phyloP scores from a whole-genome alignment of 352 stramenopile genomes.

The Globisporangium cederbergense region DNA sequence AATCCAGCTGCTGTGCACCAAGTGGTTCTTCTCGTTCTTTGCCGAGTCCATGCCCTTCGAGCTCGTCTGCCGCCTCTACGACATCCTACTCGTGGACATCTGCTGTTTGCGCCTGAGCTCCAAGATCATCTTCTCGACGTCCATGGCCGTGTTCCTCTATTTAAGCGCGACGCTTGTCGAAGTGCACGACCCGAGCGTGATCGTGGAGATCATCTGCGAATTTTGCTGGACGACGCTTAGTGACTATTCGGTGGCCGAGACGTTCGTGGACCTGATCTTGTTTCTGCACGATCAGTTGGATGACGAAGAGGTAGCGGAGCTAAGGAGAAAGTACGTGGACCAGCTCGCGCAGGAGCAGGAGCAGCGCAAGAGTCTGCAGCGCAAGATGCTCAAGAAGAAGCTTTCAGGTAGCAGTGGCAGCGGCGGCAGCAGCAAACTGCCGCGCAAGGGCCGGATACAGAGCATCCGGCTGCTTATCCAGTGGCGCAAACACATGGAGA shows the following conservation, averaged over 20 bases:
- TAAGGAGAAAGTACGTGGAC: constrained; percentile 50
- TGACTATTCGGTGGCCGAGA: constrained; percentile 70
- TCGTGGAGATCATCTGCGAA: constrained; percentile 75
- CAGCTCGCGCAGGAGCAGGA: constrained; percentile 62
- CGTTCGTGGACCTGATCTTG: constrained; percentile 68
- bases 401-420: constrained; percentile 17
- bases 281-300: constrained; percentile 68
- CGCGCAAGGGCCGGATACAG: constrained; percentile 43
- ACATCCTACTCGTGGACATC: constrained; percentile 74
- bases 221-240: constrained; percentile 71
- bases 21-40: constrained; percentile 87
- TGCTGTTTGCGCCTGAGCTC: constrained; percentile 44
- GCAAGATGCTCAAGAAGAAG: constrained; percentile 41
- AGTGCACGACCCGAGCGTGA: constrained; percentile 68
- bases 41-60: constrained; percentile 81
- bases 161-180: constrained; percentile 65
- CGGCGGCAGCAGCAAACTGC: constrained; percentile 19
- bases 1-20: constrained; percentile 76
- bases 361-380: constrained; percentile 48
- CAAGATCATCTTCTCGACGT: constrained; percentile 77
- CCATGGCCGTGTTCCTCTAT: constrained; percentile 70
- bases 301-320: constrained; percentile 46
- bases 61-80: constrained; percentile 71
- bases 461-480: constrained; percentile 75
- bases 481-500: constrained; percentile 47